Base-by-base conservation (phyloP, 2,329 filamentous ascomycete species). In the Phaeosphaeriaceae sp. region DNA sequence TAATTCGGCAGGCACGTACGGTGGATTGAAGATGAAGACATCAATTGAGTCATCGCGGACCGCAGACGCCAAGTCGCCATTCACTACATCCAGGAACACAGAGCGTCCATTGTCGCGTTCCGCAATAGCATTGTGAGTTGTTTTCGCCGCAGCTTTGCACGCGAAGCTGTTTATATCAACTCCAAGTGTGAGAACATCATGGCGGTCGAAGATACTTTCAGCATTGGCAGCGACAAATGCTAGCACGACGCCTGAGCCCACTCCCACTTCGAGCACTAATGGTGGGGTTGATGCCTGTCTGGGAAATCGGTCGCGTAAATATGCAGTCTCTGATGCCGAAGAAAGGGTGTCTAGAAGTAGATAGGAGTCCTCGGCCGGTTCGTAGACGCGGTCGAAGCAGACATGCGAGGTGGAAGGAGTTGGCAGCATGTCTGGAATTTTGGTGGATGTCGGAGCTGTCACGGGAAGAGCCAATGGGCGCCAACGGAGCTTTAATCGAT, bases 311-410 rank as follows among this genome's bases (percentile, higher is more conserved):
- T 78, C 57, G 19, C 82, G 82, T 20, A 97, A 86, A 76, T 92
- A 97, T 22, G 80, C 66, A 3, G 83, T 86, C 78, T 97, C 92
- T 1, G 85, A 76, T 0, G 82, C 58, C 1, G 89, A 90, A 0
- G 93, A 94, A 46, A 99, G 85, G 0, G 93, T 96, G 80, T 99
- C 94, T 27, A 99, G 87, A 49, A 99, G 86, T 46, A 99, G 86
- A 75, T 92, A 99, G 5, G 93, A 97, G 81, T 99, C 95, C 79
- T 99, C 95, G 11, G 94, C 90, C 36, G 95, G 95, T 74, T 97
- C 93, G 80, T 99, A 99, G 67, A 98, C 89, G 54, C 90, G 88
- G 76, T 91, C 87, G 79, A 93, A 96, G 54, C 90, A 87, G 58
- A 98, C 91, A 80, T 99, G 95, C 21, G 91, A 91, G 2, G 95